These are phyloP conservation scores for Solanum stenotomum DNA, from an alignment of 257 asterid species.

Conservation along the genomic window DNA sequence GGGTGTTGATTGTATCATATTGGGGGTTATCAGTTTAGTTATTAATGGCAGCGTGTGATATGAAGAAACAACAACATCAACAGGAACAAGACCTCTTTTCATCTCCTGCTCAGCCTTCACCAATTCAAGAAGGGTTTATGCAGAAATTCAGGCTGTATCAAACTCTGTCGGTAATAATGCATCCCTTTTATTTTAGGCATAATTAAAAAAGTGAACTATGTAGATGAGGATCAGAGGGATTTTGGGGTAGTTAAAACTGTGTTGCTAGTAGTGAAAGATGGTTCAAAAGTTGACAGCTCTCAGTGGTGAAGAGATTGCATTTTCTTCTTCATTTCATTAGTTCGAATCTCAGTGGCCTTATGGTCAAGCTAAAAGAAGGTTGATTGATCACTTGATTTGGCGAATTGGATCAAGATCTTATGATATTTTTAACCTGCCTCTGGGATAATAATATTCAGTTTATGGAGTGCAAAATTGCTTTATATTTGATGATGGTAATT, in stretches of 20 bases:
- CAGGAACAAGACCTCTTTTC: slow-evolving; percentile 25
- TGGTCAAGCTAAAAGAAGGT: neutral
- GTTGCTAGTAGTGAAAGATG: neutral
- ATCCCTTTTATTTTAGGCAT: neutral
- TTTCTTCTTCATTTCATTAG: neutral
- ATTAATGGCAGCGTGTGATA: slow-evolving; percentile 36
- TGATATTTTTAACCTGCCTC: neutral
- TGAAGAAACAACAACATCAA: slow-evolving; percentile 2
- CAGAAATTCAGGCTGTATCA: slow-evolving; percentile 89
- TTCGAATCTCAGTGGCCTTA: neutral
- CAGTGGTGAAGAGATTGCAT: neutral
- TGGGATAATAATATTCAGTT: neutral
- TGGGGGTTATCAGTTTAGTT: slow-evolving; percentile 1
- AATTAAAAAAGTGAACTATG: neutral
- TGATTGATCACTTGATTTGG: neutral
- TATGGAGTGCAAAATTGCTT: too few relatives aligned
- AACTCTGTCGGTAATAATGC: slow-evolving; percentile 68
- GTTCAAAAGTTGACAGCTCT: neutral
- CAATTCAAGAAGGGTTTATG: slow-evolving; percentile 51
- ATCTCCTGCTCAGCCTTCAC: slow-evolving; percentile 17
- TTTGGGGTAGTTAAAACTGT: neutral
- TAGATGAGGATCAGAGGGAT: neutral
- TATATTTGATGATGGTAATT: neutral
- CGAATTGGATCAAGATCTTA: neutral
- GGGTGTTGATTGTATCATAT: slow-evolving; percentile 32